phyloP scores from a whole-genome alignment of 257 asterid species.

The Dorcoceras hygrometricum region DNA sequence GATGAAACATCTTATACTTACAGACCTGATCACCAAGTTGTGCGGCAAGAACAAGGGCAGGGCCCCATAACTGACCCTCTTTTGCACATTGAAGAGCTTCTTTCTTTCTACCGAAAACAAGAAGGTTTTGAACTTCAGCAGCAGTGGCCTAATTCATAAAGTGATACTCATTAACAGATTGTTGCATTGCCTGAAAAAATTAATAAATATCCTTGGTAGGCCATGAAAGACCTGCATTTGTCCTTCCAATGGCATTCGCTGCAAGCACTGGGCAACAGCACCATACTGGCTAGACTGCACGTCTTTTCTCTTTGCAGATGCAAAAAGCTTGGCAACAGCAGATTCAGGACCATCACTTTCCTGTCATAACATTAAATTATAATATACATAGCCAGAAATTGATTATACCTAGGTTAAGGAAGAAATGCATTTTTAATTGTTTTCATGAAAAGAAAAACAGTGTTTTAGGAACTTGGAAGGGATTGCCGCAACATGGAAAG shows the following conservation, averaged over 20 bases:
- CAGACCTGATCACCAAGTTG: slow-evolving; percentile 88
- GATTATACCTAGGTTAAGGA: slow-evolving; percentile 6
- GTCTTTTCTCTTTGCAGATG: slow-evolving; percentile 59
- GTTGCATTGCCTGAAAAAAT: slow-evolving; percentile 6
- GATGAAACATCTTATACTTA: slow-evolving; percentile 11
- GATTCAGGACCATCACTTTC: slow-evolving; percentile 87
- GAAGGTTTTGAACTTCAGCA: slow-evolving; percentile 76
- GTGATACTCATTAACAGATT: slow-evolving; percentile 19
- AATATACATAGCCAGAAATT: not conserved
- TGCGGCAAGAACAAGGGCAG: slow-evolving; percentile 97
- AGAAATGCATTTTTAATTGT: not conserved
- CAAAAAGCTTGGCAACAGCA: slow-evolving; percentile 81
- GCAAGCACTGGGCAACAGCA: slow-evolving; percentile 63
- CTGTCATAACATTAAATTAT: slow-evolving; percentile 33
- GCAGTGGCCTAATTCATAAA: slow-evolving; percentile 66
- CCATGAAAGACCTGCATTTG: slow-evolving; percentile 66
- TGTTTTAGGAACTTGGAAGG: not conserved
- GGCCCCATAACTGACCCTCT: slow-evolving; percentile 98
- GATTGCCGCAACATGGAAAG: not conserved
- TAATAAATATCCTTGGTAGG: slow-evolving; percentile 2
- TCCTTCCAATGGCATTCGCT: slow-evolving; percentile 79
- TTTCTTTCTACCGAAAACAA: slow-evolving; percentile 91
- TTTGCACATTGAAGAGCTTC: slow-evolving; percentile 93
- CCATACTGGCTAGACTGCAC: slow-evolving; percentile 56
- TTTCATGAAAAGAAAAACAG: not conserved